Percentiles rank a stretch among this genome's conserved stretches.
Conservation (phyloP, 345 rosid genomes). For the Leavenworthia alabamica region DNA sequence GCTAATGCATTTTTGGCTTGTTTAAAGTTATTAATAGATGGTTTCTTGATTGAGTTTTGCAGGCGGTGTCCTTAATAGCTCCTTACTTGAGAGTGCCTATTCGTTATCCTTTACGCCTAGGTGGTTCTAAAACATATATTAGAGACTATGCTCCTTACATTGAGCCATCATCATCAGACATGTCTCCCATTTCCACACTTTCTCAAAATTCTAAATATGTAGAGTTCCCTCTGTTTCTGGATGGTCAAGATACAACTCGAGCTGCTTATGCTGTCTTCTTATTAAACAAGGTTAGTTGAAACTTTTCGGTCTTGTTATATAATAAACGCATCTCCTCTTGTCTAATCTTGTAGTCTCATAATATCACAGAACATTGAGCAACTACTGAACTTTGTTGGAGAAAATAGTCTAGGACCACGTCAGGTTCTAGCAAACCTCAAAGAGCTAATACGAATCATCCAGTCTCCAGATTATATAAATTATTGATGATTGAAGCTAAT, state of each 20-base stretch:
- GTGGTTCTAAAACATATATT: constrained; percentile 82
- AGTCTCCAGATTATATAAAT: constrained; percentile 58
- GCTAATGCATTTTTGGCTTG: not conserved
- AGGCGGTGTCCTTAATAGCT: constrained; percentile 69
- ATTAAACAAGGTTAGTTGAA: constrained; percentile 44
- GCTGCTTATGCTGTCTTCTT: no score
- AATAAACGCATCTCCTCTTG: not conserved
- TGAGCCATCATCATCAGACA: constrained; percentile 58
- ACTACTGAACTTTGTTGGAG: constrained; percentile 74
- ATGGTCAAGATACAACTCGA: constrained; percentile 95
- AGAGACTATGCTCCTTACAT: constrained; percentile 64
- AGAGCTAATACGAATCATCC: constrained; percentile 75
- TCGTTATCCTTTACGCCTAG: constrained; percentile 69
- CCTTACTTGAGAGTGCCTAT: constrained; percentile 73
- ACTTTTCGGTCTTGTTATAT: not conserved
- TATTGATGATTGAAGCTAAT: constrained; percentile 29
- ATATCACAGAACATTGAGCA: constrained; percentile 87
- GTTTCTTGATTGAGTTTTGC: constrained; percentile 28
- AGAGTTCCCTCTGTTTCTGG: constrained; percentile 85
- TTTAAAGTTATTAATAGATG: not conserved
- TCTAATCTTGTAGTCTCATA: not conserved
- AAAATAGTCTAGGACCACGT: no score
- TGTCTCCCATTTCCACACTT: constrained; percentile 33
- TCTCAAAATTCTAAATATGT: constrained; percentile 38
- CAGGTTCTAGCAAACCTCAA: no score